Percentiles rank a stretch among this genome's conserved stretches.
Conservation (phyloP, 2,329 filamentous ascomycete genomes). For the Helminthosporium solani region DNA sequence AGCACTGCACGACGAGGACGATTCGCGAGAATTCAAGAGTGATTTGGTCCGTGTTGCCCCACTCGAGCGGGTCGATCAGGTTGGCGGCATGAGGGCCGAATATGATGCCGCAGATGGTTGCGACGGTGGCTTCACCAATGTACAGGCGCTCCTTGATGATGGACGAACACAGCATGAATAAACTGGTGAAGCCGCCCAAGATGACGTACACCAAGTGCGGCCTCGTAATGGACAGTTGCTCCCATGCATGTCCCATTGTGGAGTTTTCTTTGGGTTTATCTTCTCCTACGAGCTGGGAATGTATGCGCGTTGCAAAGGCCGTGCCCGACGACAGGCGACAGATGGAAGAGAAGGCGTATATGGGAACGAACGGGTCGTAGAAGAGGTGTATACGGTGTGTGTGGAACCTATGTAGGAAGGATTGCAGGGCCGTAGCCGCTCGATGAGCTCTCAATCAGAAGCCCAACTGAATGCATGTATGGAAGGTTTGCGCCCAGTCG, state of each 20-base stretch:
- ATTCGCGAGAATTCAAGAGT: constrained; percentile 88
- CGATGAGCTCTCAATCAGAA: constrained; percentile 12
- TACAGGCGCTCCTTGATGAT: constrained; percentile 98
- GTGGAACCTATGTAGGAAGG: constrained; percentile 34
- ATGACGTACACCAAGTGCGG: constrained; percentile 99
- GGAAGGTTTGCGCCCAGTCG: constrained; percentile 51
- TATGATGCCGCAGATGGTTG: constrained; percentile 82
- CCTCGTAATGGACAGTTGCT: constrained; percentile 81
- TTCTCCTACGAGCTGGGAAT: not conserved
- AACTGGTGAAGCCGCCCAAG: constrained; percentile 90
- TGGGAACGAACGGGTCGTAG: constrained; percentile 6
- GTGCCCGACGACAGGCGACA: not conserved
- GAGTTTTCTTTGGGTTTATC: not conserved
- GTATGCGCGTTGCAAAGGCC: not conserved
- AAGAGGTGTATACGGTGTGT: too few relatives aligned
- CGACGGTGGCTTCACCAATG: constrained; percentile 96
- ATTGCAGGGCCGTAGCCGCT: constrained; percentile 17
- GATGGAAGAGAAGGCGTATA: constrained; percentile 1
- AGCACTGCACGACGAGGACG: constrained; percentile 88
- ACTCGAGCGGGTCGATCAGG: constrained; percentile 71
- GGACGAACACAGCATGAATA: constrained; percentile 98
- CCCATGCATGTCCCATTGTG: constrained; percentile 65
- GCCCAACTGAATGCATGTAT: constrained; percentile 47
- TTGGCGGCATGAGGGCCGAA: constrained; percentile 84
- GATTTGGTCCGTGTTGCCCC: constrained; percentile 83